phyloP scores from a whole-genome alignment of 805 yeast genomes.

The Hagleromyces aurorensis region DNA sequence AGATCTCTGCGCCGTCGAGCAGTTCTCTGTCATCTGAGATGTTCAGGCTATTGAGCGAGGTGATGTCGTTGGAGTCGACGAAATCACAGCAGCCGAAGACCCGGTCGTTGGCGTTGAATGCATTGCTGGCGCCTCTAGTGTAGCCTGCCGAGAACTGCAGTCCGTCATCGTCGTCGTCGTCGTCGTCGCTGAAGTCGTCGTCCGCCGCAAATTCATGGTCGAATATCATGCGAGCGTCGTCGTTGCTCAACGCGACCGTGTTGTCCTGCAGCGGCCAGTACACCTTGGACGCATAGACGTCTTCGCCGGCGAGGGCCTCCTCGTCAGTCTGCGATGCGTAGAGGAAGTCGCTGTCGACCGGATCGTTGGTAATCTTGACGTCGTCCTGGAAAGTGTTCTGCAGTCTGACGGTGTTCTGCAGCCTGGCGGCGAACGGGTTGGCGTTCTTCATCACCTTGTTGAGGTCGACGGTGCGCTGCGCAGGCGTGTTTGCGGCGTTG shows the following conservation, averaged over 20 bases:
- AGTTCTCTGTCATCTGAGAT: too few relatives aligned
- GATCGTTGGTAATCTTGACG: constrained; percentile 12
- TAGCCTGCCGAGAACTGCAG: too few relatives aligned
- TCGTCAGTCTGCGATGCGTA: constrained; percentile 15
- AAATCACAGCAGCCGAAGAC: constrained; percentile 9
- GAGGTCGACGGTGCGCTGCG: constrained; percentile 23
- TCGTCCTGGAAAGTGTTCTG: constrained; percentile 11
- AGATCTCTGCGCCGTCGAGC: too few relatives aligned
- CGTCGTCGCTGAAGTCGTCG: constrained; percentile 23
- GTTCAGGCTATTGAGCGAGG: too few relatives aligned
- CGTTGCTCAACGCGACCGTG: constrained; percentile 18
- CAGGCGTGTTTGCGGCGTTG: constrained; percentile 10
- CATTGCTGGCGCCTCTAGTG: background rate
- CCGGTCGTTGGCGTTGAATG: too few relatives aligned
- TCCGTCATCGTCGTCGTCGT: constrained; percentile 22
- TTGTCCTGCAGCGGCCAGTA: constrained; percentile 24
- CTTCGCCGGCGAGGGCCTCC: constrained; percentile 11
- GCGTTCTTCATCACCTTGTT: constrained; percentile 18
- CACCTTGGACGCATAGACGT: constrained; percentile 13
- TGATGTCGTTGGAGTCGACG: constrained; percentile 12
- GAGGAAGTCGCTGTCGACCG: constrained; percentile 8
- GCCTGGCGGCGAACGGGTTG: constrained; percentile 11
- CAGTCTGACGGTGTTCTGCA: constrained; percentile 4
- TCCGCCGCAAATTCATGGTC: constrained; percentile 25
- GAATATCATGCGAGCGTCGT: constrained; percentile 26